Conservation (phyloP, 1,284 basidiomycete genomes). For the Chalciporus sp. region DNA sequence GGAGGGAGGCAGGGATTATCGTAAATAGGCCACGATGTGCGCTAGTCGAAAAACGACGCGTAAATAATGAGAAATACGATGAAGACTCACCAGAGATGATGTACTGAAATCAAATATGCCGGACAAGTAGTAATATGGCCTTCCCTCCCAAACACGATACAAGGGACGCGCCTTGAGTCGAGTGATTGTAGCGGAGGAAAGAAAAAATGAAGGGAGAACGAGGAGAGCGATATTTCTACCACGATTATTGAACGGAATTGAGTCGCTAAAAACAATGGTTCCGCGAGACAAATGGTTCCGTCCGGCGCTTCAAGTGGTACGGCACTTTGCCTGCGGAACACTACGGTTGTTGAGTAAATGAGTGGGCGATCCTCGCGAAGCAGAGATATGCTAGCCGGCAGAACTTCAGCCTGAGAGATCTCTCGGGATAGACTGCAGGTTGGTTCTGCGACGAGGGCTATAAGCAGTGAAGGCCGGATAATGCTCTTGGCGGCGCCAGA, state of each 20-base stretch:
- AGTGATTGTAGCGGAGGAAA: constrained; percentile 24
- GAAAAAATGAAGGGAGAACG: constrained; percentile 27
- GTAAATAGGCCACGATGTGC: constrained; percentile 37
- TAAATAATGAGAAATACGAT: constrained; percentile 19
- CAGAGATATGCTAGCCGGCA: constrained; percentile 15
- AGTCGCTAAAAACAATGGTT: constrained; percentile 41
- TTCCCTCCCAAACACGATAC: constrained; percentile 18
- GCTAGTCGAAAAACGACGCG: constrained; percentile 42
- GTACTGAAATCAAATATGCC: constrained; percentile 32
- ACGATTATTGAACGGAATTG: constrained; percentile 39
- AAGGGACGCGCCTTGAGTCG: constrained; percentile 14
- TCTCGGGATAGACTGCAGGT: constrained; percentile 18
- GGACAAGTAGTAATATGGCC: constrained; percentile 13
- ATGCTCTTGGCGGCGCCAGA: constrained; percentile 34
- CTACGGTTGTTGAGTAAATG: constrained; percentile 31
- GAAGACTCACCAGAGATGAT: constrained; percentile 37
- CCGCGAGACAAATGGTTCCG: constrained; percentile 38
- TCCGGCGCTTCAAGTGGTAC: constrained; percentile 22
- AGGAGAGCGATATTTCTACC: constrained; percentile 37
- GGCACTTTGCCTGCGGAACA: constrained; percentile 29
- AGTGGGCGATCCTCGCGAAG: constrained; percentile 28
- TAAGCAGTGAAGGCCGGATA: neutral
- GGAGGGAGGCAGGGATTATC: constrained; percentile 22
- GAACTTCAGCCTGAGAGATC: constrained; percentile 8
- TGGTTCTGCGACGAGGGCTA: neutral